Evolutionary conservation across 1,139 yeast species (phyloP).

Genomic region (Saccharomyces hybrid): DNA sequence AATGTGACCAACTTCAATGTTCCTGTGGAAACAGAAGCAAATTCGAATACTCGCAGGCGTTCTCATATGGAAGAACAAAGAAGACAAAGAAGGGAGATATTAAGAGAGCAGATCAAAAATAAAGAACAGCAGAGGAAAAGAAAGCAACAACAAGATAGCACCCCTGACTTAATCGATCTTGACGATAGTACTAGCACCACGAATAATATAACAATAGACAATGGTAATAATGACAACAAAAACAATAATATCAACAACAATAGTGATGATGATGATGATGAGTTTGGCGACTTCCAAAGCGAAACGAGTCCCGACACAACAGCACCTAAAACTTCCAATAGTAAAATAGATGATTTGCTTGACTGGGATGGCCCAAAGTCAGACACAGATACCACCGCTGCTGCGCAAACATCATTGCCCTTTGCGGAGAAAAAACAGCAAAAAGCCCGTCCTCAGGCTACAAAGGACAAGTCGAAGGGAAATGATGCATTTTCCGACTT

Average conservation of each 20-base stretch:
- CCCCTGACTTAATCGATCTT: slow-evolving; percentile 22
- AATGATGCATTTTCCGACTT: slow-evolving; percentile 31
- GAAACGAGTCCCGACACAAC: slow-evolving; percentile 13
- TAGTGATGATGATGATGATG: slow-evolving; percentile 27
- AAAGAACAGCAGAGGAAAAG: slow-evolving; percentile 29
- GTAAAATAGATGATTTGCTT: neutral
- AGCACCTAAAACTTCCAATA: neutral
- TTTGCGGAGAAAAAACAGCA: neutral
- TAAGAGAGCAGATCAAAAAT: slow-evolving; percentile 29
- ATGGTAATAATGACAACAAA: neutral
- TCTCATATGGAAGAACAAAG: slow-evolving; percentile 30
- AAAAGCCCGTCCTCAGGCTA: neutral
- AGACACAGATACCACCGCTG: neutral
- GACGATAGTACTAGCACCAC: slow-evolving; percentile 9
- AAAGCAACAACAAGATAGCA: slow-evolving; percentile 13
- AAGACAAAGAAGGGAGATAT: slow-evolving; percentile 31
- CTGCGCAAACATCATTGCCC: neutral
- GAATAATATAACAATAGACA: neutral
- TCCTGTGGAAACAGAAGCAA: slow-evolving; percentile 4
- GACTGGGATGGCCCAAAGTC: neutral
- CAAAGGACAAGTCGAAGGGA: slow-evolving; percentile 6
- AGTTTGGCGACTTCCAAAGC: slow-evolving; percentile 34
- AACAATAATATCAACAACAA: slow-evolving; percentile 1
- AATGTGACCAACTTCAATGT: slow-evolving; percentile 4
- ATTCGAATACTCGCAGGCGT: slow-evolving; percentile 16